These are phyloP conservation scores for Calonectria ilicicola DNA, from an alignment of 2,329 filamentous ascomycete genomes.

Conservation along the genomic window DNA sequence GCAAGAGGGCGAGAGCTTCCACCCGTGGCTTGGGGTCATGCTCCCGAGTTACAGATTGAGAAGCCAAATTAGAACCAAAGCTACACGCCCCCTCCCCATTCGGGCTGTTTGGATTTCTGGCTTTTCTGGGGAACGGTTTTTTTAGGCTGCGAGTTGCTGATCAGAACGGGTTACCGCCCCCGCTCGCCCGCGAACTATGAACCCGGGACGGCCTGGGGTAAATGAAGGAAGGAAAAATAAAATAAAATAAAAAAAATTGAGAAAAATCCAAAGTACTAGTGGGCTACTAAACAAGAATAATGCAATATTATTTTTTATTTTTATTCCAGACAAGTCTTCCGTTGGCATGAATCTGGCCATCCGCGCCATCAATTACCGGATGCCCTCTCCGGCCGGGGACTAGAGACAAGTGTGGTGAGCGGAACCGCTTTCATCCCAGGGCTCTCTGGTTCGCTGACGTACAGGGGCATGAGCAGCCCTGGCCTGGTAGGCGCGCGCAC, in stretches of 20 bases:
- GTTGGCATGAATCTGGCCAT: neutral
- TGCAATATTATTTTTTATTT: neutral
- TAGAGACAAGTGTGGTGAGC: slow-evolving; percentile 5
- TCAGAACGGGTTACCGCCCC: slow-evolving; percentile 14
- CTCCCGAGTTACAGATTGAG: neutral
- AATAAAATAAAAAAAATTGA: neutral
- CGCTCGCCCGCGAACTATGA: slow-evolving; percentile 23
- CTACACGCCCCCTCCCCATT: slow-evolving; percentile 9
- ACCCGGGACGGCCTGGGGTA: slow-evolving; percentile 16
- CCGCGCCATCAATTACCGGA: slow-evolving; percentile 1
- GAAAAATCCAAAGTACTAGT: neutral
- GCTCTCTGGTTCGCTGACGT: slow-evolving; percentile 9
- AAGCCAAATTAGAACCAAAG: neutral
- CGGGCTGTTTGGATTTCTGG: neutral
- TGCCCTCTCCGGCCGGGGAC: neutral
- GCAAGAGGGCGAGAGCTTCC: neutral
- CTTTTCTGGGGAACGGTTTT: slow-evolving; percentile 23
- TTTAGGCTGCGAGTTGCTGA: slow-evolving; percentile 15
- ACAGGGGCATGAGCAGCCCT: neutral
- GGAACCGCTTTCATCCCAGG: slow-evolving; percentile 21
- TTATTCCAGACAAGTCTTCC: neutral
- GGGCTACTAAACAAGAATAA: neutral
- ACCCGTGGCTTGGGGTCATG: slow-evolving; percentile 10
- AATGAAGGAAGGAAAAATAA: neutral
- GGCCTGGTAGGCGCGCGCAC: slow-evolving; percentile 14